Percentiles rank a stretch among this genome's conserved stretches.
phyloP scores from a whole-genome alignment of 352 stramenopile species.

The Pilasporangium apinafurcum region DNA sequence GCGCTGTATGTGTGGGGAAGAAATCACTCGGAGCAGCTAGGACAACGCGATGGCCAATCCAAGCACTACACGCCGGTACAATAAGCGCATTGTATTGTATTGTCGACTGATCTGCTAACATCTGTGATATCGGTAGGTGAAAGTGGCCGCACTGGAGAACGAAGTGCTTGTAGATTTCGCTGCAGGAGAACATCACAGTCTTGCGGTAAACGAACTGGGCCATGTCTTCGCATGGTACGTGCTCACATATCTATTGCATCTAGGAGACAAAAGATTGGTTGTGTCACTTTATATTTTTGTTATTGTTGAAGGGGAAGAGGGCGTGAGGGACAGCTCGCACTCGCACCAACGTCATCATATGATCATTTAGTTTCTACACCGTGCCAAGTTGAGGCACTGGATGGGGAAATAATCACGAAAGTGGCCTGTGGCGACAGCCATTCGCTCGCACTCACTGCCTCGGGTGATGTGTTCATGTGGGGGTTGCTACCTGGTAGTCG shows the following conservation, averaged over 20 bases:
- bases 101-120: too few relatives aligned
- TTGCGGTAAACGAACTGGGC: constrained; percentile 76
- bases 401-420: constrained; percentile 56
- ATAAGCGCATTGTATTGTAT: not conserved
- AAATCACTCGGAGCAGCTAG: constrained; percentile 69
- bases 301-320: constrained; percentile 36
- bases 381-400: constrained; percentile 36
- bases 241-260: not conserved
- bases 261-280: too few relatives aligned
- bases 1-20: constrained; percentile 75
- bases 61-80: not conserved
- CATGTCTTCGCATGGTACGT: constrained; percentile 70
- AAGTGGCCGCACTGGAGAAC: constrained; percentile 40
- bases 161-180: constrained; percentile 70
- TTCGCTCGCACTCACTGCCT: constrained; percentile 48
- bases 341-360: constrained; percentile 33
- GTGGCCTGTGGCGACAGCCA: constrained; percentile 74
- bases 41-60: constrained; percentile 18
- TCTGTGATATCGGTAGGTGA: constrained; percentile 17
- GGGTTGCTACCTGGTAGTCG: constrained; percentile 54
- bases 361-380: constrained; percentile 30
- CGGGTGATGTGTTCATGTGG: constrained; percentile 73
- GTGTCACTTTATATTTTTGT: not conserved
- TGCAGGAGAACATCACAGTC: constrained; percentile 66
- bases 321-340: constrained; percentile 63